phyloP scores from a whole-genome alignment of 306 rosid species.

The Carpinus fangiana region DNA sequence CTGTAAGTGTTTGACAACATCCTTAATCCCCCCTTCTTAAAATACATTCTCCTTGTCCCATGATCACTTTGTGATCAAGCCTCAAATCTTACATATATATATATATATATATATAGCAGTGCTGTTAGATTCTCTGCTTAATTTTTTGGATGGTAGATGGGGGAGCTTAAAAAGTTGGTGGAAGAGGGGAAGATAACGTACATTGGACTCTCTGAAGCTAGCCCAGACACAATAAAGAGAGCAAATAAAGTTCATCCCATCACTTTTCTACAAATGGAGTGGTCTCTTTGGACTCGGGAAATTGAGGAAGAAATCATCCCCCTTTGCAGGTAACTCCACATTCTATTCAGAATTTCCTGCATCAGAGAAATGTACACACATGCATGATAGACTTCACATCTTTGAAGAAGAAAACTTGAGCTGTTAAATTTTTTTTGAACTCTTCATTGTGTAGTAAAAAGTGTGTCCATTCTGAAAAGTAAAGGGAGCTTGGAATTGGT shows the following conservation, averaged over 20 bases:
- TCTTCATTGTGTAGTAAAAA: background rate
- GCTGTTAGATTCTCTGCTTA: background rate
- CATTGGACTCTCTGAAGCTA: slow-evolving; percentile 74
- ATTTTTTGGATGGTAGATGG: slow-evolving; percentile 40
- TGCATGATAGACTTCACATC: background rate
- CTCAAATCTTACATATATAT: background rate
- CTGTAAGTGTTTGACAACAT: slow-evolving; percentile 43
- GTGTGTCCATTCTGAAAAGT: background rate
- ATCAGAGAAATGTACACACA: background rate
- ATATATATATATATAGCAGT: background rate
- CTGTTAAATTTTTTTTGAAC: slow-evolving; percentile 4
- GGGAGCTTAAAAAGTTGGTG: slow-evolving; percentile 61
- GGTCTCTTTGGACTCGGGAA: slow-evolving; percentile 79
- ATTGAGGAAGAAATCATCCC: slow-evolving; percentile 68
- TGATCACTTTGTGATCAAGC: background rate
- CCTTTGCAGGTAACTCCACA: slow-evolving; percentile 51
- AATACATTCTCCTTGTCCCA: background rate
- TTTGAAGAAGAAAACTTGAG: background rate
- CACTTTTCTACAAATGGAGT: slow-evolving; percentile 73
- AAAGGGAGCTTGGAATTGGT: slow-evolving; percentile 42
- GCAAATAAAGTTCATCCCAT: slow-evolving; percentile 85
- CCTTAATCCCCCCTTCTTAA: background rate
- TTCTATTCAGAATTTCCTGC: background rate
- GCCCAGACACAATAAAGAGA: slow-evolving; percentile 62
- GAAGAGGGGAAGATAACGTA: slow-evolving; percentile 67